These are phyloP conservation scores for Macrolepiota dolichaula DNA, from an alignment of 768 basidiomycete species.

Conservation along the genomic window DNA sequence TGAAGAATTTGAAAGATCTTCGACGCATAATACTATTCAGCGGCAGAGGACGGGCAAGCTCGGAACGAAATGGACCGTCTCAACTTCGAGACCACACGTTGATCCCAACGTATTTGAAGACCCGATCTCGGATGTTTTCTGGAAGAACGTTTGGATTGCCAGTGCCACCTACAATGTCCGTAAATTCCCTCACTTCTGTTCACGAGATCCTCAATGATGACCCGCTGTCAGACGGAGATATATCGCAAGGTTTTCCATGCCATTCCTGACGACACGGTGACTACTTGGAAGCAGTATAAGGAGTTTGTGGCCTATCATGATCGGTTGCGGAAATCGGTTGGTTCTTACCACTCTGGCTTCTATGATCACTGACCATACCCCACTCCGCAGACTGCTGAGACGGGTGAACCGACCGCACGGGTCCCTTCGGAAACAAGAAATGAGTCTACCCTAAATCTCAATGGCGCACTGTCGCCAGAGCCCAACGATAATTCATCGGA, in stretches of 20 bases:
- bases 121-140: constrained; percentile 83
- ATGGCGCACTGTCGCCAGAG: constrained; percentile 21
- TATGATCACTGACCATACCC: background rate
- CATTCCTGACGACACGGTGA: constrained; percentile 87
- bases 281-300: constrained; percentile 94
- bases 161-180: constrained; percentile 86
- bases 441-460: constrained; percentile 27
- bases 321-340: constrained; percentile 64
- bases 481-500: constrained; percentile 25
- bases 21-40: constrained; percentile 35
- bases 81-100: constrained; percentile 66
- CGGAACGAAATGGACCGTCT: constrained; percentile 59
- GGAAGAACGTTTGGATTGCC: constrained; percentile 87
- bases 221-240: constrained; percentile 74
- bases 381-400: constrained; percentile 40
- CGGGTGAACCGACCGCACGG: constrained; percentile 45
- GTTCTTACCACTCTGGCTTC: constrained; percentile 18
- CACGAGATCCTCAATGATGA: constrained; percentile 14
- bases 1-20: constrained; percentile 43
- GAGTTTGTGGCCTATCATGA: constrained; percentile 80
- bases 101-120: constrained; percentile 83
- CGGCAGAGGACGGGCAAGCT: constrained; percentile 53
- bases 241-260: constrained; percentile 94
- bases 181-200: constrained; percentile 17
- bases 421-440: constrained; percentile 59